These are phyloP conservation scores for Penicillium sp. DNA, from an alignment of 2,329 filamentous ascomycete genomes.

Conservation along the genomic window DNA sequence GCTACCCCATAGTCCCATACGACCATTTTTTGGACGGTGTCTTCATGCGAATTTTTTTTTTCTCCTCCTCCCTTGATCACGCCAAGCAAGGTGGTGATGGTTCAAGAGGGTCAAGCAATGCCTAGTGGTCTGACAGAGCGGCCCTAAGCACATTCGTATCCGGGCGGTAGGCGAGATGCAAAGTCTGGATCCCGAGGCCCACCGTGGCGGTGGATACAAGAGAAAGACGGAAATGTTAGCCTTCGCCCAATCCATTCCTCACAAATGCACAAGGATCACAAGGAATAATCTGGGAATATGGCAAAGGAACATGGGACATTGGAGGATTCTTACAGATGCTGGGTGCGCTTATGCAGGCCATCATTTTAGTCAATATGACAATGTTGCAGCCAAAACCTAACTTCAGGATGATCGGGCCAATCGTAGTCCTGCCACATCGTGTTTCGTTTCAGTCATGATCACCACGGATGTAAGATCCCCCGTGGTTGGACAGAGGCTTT, in stretches of 20 bases:
- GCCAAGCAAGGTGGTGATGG: constrained; percentile 10
- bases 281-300: not conserved
- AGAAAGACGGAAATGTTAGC: not conserved
- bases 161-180: not conserved
- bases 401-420: constrained; percentile 9
- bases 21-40: not conserved
- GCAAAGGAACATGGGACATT: not conserved
- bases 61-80: not conserved
- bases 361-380: constrained; percentile 6
- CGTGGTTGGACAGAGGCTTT: constrained; percentile 3
- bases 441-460: constrained; percentile 6
- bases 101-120: constrained; percentile 17
- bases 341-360: constrained; percentile 22
- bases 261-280: not conserved
- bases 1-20: not conserved
- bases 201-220: not conserved
- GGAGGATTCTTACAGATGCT: constrained; percentile 6
- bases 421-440: not conserved
- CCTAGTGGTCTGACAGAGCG: constrained; percentile 2
- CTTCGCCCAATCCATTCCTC: not conserved
- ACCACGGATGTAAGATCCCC: not conserved
- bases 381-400: constrained; percentile 16
- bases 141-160: not conserved
- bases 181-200: not conserved
- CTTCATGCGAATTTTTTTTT: not conserved